phyloP scores from a whole-genome alignment of 371 early-diverging fungal species.

The Zychaea mexicana region DNA sequence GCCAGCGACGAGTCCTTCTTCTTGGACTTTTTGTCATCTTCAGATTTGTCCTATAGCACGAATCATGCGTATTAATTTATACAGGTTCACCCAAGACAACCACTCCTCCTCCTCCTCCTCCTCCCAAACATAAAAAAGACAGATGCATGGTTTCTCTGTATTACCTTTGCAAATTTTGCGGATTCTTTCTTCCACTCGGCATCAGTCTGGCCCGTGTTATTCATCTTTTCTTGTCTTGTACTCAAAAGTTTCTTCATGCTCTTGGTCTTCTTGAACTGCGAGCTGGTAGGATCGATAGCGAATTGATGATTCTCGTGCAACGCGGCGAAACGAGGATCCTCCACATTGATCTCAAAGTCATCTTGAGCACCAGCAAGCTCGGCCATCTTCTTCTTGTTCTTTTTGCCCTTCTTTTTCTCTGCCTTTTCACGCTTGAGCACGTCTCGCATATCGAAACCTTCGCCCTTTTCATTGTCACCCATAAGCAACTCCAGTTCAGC shows the following conservation, averaged over 20 bases:
- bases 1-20: slow-evolving; percentile 47
- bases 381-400: slow-evolving; percentile 44
- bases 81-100: not conserved
- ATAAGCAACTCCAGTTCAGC: slow-evolving; percentile 89
- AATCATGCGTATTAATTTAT: no score
- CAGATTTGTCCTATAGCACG: not conserved
- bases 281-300: slow-evolving; percentile 95
- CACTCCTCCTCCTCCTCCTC: not conserved
- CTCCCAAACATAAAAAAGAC: no score
- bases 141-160: no score
- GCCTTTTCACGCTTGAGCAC: slow-evolving; percentile 88
- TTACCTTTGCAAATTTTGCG: slow-evolving; percentile 2
- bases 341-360: slow-evolving; percentile 82
- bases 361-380: slow-evolving; percentile 60
- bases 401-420: slow-evolving; percentile 72
- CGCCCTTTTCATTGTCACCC: slow-evolving; percentile 61
- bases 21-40: slow-evolving; percentile 6
- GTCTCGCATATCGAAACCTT: slow-evolving; percentile 85
- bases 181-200: slow-evolving; percentile 43
- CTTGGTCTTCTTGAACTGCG: slow-evolving; percentile 94
- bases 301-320: slow-evolving; percentile 85
- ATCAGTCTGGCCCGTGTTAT: slow-evolving; percentile 15
- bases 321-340: slow-evolving; percentile 87
- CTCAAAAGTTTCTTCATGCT: slow-evolving; percentile 81
- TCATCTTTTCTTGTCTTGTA: slow-evolving; percentile 67